These are phyloP conservation scores for Agastache rugosa DNA, from an alignment of 257 asterid species.

Conservation along the genomic window DNA sequence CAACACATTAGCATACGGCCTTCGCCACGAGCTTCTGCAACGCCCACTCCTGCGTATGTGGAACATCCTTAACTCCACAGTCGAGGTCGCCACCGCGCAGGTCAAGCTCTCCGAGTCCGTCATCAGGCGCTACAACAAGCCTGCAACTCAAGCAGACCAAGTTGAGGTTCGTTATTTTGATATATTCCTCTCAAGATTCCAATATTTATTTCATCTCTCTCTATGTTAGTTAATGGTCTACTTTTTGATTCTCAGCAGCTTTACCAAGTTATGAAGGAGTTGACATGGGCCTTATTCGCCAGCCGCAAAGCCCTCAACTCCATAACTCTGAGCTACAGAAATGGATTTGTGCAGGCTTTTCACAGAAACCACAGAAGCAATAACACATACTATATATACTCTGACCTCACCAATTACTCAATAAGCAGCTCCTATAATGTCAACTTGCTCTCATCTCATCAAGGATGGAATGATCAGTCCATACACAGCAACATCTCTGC, in stretches of 20 bases:
- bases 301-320: slow-evolving; percentile 83
- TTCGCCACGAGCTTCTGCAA: slow-evolving; percentile 85
- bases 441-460: slow-evolving; percentile 55
- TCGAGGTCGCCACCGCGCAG: slow-evolving; percentile 89
- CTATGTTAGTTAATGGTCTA: neutral
- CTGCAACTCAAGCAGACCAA: slow-evolving; percentile 75
- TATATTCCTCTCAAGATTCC: no score
- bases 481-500: slow-evolving; percentile 75
- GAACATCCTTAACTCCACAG: slow-evolving; percentile 82
- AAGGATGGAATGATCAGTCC: slow-evolving; percentile 87
- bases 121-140: slow-evolving; percentile 65
- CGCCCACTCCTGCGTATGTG: slow-evolving; percentile 89
- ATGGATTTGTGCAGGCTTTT: slow-evolving; percentile 94
- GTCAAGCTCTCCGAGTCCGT: slow-evolving; percentile 82
- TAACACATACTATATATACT: slow-evolving; percentile 77
- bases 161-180: slow-evolving; percentile 61
- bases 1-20: slow-evolving; percentile 78
- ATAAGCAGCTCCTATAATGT: slow-evolving; percentile 54
- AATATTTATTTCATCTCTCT: neutral
- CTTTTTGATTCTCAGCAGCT: slow-evolving; percentile 57
- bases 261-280: slow-evolving; percentile 81
- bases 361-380: slow-evolving; percentile 82
- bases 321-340: slow-evolving; percentile 74
- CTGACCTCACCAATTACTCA: slow-evolving; percentile 82
- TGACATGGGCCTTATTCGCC: slow-evolving; percentile 91